Percentiles rank a stretch among this genome's conserved stretches.
phyloP scores from a whole-genome alignment of 2,329 filamentous ascomycete species.

The Diplodia intermedia region DNA sequence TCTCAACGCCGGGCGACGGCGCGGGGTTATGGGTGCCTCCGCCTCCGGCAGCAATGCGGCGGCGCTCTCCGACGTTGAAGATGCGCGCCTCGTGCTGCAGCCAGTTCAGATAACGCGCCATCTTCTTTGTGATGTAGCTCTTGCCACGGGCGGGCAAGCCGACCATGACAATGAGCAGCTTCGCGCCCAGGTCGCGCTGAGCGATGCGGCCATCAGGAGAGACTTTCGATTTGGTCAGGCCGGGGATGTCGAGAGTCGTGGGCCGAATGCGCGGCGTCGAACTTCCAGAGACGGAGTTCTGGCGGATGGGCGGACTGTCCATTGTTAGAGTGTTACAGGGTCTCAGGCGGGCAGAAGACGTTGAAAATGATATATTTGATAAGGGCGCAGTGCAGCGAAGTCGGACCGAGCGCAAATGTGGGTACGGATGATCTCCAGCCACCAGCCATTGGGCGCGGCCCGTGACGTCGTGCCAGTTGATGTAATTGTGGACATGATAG shows the following conservation, averaged over 20 bases:
- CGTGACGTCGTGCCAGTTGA: constrained; percentile 29
- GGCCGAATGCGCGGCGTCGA: constrained; percentile 85
- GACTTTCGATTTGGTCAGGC: constrained; percentile 91
- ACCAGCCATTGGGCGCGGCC: constrained; percentile 9
- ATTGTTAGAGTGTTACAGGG: constrained; percentile 34
- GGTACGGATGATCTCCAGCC: constrained; percentile 31
- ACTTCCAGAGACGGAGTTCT: constrained; percentile 69
- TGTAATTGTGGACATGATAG: constrained; percentile 31
- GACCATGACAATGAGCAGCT: constrained; percentile 98
- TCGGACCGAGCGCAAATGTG: constrained; percentile 32
- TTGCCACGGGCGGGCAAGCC: constrained; percentile 94
- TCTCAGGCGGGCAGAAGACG: constrained; percentile 31
- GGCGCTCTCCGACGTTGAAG: constrained; percentile 95
- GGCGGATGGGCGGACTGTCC: constrained; percentile 69
- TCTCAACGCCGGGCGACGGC: constrained; percentile 19
- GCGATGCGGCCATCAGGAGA: constrained; percentile 96
- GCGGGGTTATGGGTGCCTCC: constrained; percentile 38
- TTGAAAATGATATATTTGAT: constrained; percentile 30
- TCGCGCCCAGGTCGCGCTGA: constrained; percentile 90
- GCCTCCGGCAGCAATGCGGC: constrained; percentile 77
- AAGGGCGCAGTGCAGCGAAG: constrained; percentile 28
- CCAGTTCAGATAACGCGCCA: constrained; percentile 95
- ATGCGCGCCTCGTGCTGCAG: constrained; percentile 94
- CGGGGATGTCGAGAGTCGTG: constrained; percentile 95
- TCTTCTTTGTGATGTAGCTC: constrained; percentile 98